Percentiles rank a stretch among this genome's conserved stretches.
These are phyloP conservation scores for Blyttiomyces sp. DNA, from an alignment of 371 early-diverging fungal genomes.

Conservation along the genomic window DNA sequence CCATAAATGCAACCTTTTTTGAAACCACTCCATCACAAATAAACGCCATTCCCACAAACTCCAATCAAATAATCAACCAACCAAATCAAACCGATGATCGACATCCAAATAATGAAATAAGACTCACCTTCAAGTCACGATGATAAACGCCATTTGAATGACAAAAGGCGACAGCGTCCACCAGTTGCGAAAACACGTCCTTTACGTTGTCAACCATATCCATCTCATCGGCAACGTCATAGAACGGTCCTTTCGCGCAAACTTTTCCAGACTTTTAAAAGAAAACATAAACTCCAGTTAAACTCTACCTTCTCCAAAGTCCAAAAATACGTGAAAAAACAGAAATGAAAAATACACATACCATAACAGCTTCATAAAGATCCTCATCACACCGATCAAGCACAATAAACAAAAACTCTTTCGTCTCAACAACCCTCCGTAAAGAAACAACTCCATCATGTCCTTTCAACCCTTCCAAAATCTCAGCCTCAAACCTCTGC, in stretches of 20 bases:
- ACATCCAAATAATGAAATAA: no score
- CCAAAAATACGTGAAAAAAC: no score
- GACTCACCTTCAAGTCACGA: conserved; percentile 90
- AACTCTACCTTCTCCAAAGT: no score
- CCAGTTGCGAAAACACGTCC: conserved; percentile 74
- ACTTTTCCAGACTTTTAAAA: not conserved
- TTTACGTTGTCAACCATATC: conserved; percentile 47
- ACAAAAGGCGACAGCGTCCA: conserved; percentile 72
- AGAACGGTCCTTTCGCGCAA: conserved; percentile 45
- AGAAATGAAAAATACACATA: no score
- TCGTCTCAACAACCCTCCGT: conserved; percentile 63
- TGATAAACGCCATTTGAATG: conserved; percentile 79
- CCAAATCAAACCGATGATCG: conserved; percentile 37
- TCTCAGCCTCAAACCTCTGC: conserved; percentile 66
- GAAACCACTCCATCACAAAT: no score
- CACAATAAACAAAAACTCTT: conserved; percentile 64
- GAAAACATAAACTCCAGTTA: no score
- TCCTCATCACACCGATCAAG: conserved; percentile 74
- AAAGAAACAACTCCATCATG: conserved; percentile 74
- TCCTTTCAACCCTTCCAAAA: conserved; percentile 60
- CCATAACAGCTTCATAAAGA: conserved; percentile 67
- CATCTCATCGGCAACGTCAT: conserved; percentile 34
- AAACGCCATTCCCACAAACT: no score
- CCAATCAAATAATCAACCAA: not conserved
- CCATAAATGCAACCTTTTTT: no score